Evolutionary conservation across 2,329 filamentous ascomycete species (phyloP).

Genomic region (Hymenoscyphus fructigenus): DNA sequence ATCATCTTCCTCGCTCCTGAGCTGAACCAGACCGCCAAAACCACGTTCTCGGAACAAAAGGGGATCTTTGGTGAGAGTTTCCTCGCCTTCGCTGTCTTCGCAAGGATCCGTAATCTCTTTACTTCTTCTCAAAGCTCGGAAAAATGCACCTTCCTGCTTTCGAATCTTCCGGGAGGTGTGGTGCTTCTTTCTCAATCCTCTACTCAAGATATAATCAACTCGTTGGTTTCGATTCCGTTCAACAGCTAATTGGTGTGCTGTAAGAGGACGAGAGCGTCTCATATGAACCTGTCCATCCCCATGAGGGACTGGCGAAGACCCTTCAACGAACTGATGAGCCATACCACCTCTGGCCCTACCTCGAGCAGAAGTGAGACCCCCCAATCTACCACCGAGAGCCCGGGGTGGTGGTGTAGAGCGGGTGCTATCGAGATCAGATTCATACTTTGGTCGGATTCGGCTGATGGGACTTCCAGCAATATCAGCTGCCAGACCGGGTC

Average conservation of each 20-base stretch:
- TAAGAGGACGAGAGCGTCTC: slow-evolving; percentile 70
- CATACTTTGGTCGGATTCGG: slow-evolving; percentile 62
- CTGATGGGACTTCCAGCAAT: slow-evolving; percentile 40
- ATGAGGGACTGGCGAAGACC: slow-evolving; percentile 60
- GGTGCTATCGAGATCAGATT: slow-evolving; percentile 53
- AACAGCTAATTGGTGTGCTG: slow-evolving; percentile 78
- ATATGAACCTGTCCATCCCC: slow-evolving; percentile 39
- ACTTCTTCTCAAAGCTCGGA: slow-evolving; percentile 65
- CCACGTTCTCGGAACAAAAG: slow-evolving; percentile 54
- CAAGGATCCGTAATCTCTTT: slow-evolving; percentile 55
- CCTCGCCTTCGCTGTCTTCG: slow-evolving; percentile 63
- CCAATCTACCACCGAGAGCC: slow-evolving; percentile 36
- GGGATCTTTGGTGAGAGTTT: slow-evolving; percentile 37
- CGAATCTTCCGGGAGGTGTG: slow-evolving; percentile 61
- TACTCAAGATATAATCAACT: slow-evolving; percentile 78
- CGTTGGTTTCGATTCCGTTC: slow-evolving; percentile 75
- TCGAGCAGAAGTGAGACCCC: slow-evolving; percentile 29
- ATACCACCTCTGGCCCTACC: slow-evolving; percentile 46
- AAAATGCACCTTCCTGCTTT: slow-evolving; percentile 63
- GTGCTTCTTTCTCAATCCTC: slow-evolving; percentile 67
- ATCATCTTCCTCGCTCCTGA: slow-evolving; percentile 65
- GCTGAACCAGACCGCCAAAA: slow-evolving; percentile 62
- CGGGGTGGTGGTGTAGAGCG: slow-evolving; percentile 52
- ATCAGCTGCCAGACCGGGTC: slow-evolving; percentile 55
- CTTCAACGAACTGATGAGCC: slow-evolving; percentile 61